Evolutionary conservation across 768 basidiomycete genomes (phyloP).

Genomic region (Tremella mesenterica): DNA sequence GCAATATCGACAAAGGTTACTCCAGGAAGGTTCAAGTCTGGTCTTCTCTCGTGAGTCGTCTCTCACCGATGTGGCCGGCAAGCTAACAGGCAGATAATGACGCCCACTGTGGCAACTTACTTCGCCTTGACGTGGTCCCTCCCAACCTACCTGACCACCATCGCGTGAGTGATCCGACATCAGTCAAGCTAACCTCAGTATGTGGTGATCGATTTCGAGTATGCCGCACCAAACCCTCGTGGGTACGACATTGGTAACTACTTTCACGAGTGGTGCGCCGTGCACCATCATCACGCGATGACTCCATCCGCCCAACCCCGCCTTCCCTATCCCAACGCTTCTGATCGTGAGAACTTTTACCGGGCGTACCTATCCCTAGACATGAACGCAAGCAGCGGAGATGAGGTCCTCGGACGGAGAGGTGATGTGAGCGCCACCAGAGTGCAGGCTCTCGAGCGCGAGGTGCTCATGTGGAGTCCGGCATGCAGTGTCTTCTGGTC

Average conservation of each 20-base stretch:
- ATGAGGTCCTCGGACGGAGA: slow-evolving; percentile 22
- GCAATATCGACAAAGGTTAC: slow-evolving; percentile 62
- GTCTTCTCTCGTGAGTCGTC: slow-evolving; percentile 46
- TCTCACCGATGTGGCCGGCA: neutral
- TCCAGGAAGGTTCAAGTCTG: slow-evolving; percentile 56
- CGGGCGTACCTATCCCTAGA: slow-evolving; percentile 60
- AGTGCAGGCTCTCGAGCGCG: slow-evolving; percentile 59
- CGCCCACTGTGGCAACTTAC: slow-evolving; percentile 86
- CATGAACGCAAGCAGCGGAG: slow-evolving; percentile 26
- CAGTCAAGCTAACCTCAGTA: slow-evolving; percentile 51
- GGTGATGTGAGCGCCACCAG: slow-evolving; percentile 47
- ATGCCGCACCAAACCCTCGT: slow-evolving; percentile 82
- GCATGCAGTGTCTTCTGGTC: slow-evolving; percentile 88
- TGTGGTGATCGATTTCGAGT: slow-evolving; percentile 96
- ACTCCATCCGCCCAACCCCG: slow-evolving; percentile 46
- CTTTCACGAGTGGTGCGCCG: slow-evolving; percentile 92
- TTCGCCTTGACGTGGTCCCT: slow-evolving; percentile 54
- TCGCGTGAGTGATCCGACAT: slow-evolving; percentile 51
- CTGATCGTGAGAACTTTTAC: slow-evolving; percentile 76
- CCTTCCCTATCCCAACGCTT: slow-evolving; percentile 60
- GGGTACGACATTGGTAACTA: slow-evolving; percentile 95
- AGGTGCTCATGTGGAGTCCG: slow-evolving; percentile 81
- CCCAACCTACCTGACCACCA: slow-evolving; percentile 63
- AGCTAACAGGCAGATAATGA: slow-evolving; percentile 74
- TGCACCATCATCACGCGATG: slow-evolving; percentile 59